phyloP scores from a whole-genome alignment of 306 rosid species.

The Rosa persica region DNA sequence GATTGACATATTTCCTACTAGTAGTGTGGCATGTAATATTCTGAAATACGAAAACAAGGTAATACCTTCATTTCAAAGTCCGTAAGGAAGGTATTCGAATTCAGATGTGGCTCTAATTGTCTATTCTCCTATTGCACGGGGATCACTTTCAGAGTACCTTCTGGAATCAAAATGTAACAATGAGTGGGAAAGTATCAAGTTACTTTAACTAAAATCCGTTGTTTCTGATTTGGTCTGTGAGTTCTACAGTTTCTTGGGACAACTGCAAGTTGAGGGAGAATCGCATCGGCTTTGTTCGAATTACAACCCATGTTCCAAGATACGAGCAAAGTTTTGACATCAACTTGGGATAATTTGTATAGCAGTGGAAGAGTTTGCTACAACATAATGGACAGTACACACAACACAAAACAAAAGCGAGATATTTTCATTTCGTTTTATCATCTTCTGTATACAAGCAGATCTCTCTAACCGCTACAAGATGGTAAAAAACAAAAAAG shows the following conservation, averaged over 20 bases:
- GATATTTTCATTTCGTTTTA: slow-evolving; percentile 39
- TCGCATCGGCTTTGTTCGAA: too few relatives aligned
- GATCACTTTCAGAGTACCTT: neutral
- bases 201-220: neutral
- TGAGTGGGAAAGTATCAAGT: neutral
- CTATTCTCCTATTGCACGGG: neutral
- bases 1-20: neutral
- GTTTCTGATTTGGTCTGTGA: neutral
- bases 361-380: slow-evolving; percentile 17
- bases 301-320: neutral
- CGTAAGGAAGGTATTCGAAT: neutral
- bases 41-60: neutral
- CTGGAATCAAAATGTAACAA: neutral
- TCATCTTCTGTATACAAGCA: slow-evolving; percentile 58
- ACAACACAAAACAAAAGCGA: slow-evolving; percentile 25
- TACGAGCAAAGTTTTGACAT: neutral
- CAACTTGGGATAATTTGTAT: neutral
- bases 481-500: slow-evolving; percentile 30
- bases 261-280: neutral
- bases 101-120: neutral
- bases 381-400: neutral
- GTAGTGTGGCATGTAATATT: neutral
- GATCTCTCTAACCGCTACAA: slow-evolving; percentile 41
- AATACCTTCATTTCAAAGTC: neutral
- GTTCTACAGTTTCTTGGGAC: neutral